phyloP scores from a whole-genome alignment of 176 grass and related monocot species.

The Avena eriantha region DNA sequence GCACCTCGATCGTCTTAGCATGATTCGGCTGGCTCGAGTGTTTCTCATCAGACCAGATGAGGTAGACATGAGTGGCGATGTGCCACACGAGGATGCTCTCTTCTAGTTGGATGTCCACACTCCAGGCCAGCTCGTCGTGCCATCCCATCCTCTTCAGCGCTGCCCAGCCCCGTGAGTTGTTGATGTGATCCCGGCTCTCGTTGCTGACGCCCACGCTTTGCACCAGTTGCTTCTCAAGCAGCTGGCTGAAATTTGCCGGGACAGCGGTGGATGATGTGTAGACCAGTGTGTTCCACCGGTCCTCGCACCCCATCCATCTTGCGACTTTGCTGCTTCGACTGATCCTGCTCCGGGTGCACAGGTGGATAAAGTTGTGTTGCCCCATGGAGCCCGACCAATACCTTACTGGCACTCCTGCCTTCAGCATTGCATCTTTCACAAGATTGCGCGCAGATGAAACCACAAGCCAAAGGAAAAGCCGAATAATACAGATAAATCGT shows the following conservation, averaged over 20 bases:
- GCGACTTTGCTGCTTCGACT: neutral
- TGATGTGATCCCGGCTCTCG: too few species aligned
- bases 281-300: neutral
- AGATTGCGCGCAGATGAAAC: too few species aligned
- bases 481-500: too few species aligned
- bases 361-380: neutral
- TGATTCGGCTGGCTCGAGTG: too few species aligned
- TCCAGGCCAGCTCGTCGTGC: neutral
- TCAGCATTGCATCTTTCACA: too few species aligned
- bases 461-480: too few species aligned
- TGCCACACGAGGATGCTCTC: slow-evolving; percentile 21
- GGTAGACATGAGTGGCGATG: slow-evolving; percentile 20
- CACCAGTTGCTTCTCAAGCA: neutral
- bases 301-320: neutral
- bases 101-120: neutral
- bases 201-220: too few species aligned
- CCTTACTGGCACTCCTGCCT: neutral
- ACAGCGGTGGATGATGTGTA: neutral
- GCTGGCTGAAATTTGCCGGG: neutral
- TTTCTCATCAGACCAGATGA: neutral
- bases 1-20: neutral
- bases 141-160: neutral
- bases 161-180: neutral
- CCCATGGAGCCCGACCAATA: slow-evolving; percentile 4
- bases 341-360: neutral